Conservation (phyloP, 441 rosid genomes). For the Kokia cookei region DNA sequence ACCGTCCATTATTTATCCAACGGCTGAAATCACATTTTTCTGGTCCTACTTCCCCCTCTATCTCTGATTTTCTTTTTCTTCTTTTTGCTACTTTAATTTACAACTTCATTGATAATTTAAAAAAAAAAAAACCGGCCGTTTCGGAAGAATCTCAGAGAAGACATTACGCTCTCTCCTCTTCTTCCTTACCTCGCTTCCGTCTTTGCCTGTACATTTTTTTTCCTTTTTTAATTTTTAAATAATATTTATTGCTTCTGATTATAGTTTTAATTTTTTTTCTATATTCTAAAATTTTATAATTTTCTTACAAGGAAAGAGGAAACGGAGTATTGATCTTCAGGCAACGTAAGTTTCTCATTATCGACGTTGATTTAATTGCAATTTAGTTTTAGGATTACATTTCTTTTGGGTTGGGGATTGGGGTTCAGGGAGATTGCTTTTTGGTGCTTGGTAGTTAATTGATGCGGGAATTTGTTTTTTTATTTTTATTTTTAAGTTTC, state of each 20-base stretch:
- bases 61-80: not conserved
- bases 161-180: conserved; percentile 17
- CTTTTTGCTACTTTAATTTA: not conserved
- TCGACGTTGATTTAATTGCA: not conserved
- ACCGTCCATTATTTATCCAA: conserved; percentile 11
- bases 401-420: not conserved
- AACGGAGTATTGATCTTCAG: conserved; percentile 1
- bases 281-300: not conserved
- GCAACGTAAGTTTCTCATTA: not conserved
- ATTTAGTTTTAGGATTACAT: not conserved
- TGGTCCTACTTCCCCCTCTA: not conserved
- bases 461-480: not conserved
- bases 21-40: conserved; percentile 2
- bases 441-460: not conserved
- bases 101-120: not conserved
- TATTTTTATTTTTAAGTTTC: not conserved
- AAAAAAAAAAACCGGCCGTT: conserved; percentile 7
- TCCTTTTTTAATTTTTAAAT: not conserved
- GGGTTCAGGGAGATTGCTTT: not conserved
- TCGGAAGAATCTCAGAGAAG: conserved; percentile 18
- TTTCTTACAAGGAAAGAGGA: not conserved
- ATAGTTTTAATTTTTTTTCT: not conserved
- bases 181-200: not conserved
- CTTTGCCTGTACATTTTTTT: not conserved
- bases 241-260: conserved; percentile 1